Evolutionary conservation across 345 rosid genomes (phyloP).

Genomic region (Conringia planisiliqua): DNA sequence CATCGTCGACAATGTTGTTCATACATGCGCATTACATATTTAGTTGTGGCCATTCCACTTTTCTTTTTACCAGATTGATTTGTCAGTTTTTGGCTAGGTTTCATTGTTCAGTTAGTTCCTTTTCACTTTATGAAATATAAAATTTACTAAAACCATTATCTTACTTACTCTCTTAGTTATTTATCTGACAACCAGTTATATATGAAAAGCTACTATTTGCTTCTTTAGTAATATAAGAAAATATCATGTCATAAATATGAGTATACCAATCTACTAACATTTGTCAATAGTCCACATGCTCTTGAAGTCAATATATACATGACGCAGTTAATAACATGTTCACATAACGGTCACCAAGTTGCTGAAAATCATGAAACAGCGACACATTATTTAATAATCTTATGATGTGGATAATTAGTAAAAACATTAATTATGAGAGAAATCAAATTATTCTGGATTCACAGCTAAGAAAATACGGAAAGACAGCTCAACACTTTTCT

Average conservation of each 20-base stretch:
- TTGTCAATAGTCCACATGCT: background rate
- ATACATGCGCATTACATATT: background rate
- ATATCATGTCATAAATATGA: background rate
- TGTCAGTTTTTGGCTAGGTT: background rate
- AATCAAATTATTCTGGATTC: background rate
- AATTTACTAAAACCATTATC: background rate
- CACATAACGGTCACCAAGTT: slow-evolving; percentile 26
- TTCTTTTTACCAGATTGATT: background rate
- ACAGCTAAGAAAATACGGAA: slow-evolving; percentile 27
- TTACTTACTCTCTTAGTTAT: background rate
- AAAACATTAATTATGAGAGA: background rate
- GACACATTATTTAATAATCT: slow-evolving; percentile 21
- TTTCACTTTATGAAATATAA: background rate
- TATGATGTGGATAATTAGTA: slow-evolving; percentile 26
- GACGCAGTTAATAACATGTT: slow-evolving; percentile 23
- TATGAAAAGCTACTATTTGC: background rate
- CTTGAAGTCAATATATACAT: slow-evolving; percentile 6
- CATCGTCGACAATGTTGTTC: slow-evolving; percentile 11
- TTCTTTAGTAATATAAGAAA: background rate
- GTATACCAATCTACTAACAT: background rate
- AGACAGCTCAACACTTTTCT: slow-evolving; percentile 25
- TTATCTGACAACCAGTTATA: background rate
- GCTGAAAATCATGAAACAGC: slow-evolving; percentile 18
- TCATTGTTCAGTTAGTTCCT: background rate
- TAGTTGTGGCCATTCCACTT: background rate